These are phyloP conservation scores for Hypholoma fasciculare DNA, from an alignment of 768 basidiomycete species.

Conservation along the genomic window DNA sequence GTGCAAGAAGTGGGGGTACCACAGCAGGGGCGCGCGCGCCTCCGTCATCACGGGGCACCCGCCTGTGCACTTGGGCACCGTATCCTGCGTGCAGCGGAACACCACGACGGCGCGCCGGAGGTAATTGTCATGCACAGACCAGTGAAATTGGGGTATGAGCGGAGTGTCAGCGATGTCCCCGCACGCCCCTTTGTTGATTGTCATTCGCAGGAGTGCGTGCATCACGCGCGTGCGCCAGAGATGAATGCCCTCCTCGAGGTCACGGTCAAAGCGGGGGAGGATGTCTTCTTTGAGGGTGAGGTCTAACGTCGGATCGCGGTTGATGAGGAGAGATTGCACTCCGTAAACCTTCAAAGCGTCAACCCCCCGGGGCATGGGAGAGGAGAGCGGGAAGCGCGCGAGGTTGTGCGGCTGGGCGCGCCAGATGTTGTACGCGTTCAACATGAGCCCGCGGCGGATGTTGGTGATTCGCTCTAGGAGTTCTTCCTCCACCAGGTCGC, in stretches of 20 bases:
- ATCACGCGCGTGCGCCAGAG: background rate
- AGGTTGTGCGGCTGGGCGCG: constrained; percentile 9
- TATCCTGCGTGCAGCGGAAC: constrained; percentile 22
- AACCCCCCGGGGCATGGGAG: constrained; percentile 23
- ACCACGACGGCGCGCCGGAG: constrained; percentile 26
- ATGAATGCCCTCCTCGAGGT: constrained; percentile 1
- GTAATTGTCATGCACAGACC: background rate
- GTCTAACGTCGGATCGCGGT: background rate
- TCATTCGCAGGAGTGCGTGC: background rate
- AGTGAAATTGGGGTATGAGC: background rate
- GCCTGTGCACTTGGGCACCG: no score
- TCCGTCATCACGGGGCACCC: background rate
- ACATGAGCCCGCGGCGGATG: constrained; percentile 16
- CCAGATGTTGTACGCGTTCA: constrained; percentile 22
- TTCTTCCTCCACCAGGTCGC: constrained; percentile 14
- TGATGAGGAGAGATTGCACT: constrained; percentile 17
- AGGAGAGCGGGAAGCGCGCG: constrained; percentile 8
- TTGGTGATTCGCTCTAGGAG: constrained; percentile 19
- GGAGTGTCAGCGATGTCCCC: background rate
- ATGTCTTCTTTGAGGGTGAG: background rate
- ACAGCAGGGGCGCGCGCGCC: constrained; percentile 22
- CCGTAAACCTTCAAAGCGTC: constrained; percentile 21
- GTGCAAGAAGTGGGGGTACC: constrained; percentile 34
- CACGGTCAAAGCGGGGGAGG: background rate
- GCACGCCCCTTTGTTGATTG: background rate